These are phyloP conservation scores for Tulasnella sp. DNA, from an alignment of 768 basidiomycete genomes.

Conservation along the genomic window DNA sequence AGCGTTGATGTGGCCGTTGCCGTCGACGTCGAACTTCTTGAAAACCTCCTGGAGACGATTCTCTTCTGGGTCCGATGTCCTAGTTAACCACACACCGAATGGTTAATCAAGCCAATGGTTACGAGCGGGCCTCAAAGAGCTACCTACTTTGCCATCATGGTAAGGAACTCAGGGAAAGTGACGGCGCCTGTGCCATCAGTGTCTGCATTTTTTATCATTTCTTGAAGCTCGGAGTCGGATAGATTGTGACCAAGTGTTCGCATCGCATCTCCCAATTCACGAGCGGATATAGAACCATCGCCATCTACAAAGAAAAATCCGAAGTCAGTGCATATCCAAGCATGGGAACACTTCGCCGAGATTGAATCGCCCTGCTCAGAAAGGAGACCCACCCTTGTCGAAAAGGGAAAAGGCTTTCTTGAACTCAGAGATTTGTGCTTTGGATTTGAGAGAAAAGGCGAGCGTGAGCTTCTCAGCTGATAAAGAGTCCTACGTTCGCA, in stretches of 20 bases:
- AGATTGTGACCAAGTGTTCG: constrained; percentile 91
- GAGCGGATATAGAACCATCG: constrained; percentile 90
- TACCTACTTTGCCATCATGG: constrained; percentile 67
- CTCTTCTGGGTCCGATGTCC: constrained; percentile 88
- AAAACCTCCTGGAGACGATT: constrained; percentile 91
- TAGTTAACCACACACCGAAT: constrained; percentile 25
- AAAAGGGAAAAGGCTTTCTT: constrained; percentile 99
- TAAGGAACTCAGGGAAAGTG: constrained; percentile 82
- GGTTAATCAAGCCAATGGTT: neutral
- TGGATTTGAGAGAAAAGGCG: constrained; percentile 9
- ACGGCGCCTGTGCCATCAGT: constrained; percentile 87
- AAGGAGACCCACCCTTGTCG: constrained; percentile 73
- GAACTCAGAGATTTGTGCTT: constrained; percentile 96
- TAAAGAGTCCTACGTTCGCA: neutral
- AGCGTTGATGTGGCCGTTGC: constrained; percentile 85
- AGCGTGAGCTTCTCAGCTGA: neutral
- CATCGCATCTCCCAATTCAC: constrained; percentile 92
- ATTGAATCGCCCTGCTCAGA: neutral
- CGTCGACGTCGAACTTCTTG: constrained; percentile 96
- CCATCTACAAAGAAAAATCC: constrained; percentile 57
- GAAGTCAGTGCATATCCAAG: neutral
- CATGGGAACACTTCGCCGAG: neutral
- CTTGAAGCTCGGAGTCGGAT: constrained; percentile 86
- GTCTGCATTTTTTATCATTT: constrained; percentile 96
- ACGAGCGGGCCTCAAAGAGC: neutral